Base-by-base conservation (phyloP, 169 alveolate species). In the Babesia divergens region DNA sequence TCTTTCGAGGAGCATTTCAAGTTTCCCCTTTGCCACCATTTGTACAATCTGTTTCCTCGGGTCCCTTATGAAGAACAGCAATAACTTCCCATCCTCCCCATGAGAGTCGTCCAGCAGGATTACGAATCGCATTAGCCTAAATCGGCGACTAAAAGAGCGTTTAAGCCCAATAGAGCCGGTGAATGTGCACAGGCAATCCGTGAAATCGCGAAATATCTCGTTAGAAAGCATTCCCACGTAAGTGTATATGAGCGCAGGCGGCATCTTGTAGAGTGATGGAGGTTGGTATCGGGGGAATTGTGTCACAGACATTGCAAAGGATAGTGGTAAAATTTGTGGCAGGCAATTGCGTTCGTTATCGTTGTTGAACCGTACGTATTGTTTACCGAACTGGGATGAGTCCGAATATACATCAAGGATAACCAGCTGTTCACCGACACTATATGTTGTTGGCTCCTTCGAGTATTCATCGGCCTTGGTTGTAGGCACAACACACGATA, bases 301-400 rank as follows among this genome's bases (percentile, higher is more conserved):
- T n/a, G 87, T 59, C 9, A 79, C 58, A 7, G 83, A 40, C 66
- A 68, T 68, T 18, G 87, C 79, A 40, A 79, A 79, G n/a, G 72
- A 35, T 6, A 79, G 69, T 5, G 87, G 87, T 38, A 44, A 20
- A 28, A 79, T 43, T 28, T 58, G 65, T 8, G 79, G 79, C 26
- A 29, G 29, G 42, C 76, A 68, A 14, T 42, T 34, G 13, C 65
- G 38, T 14, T 68, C 87, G 43, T 68, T 29, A 14, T 67, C 75
- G 40, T 54, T 79, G 34, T 42, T 68, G 55, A 68, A 69, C 47
- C 83, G 32, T 5, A 68, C 68, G 67, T 79, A 65, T 24, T 79
- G 82, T 18, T 70, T 79, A 11, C 87, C 87, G 46, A 28, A 68
- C 53, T 65, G 71, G 20, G 69, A 42, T 8, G 71, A 37, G 32